These are phyloP conservation scores for Nitzschia sp. DNA, from an alignment of 108 stramenopile species.

Conservation along the genomic window DNA sequence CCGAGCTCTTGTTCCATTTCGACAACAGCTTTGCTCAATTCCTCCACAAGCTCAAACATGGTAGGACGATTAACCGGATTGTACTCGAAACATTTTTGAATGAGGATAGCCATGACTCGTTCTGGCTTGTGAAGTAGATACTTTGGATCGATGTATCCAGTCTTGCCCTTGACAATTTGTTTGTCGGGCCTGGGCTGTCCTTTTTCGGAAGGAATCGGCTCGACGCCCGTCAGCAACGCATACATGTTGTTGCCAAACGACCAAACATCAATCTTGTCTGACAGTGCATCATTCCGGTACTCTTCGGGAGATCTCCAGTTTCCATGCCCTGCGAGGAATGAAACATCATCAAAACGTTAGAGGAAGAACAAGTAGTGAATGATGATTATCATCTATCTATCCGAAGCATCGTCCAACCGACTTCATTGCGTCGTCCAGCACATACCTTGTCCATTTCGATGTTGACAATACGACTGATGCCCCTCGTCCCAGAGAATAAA, in stretches of 20 bases:
- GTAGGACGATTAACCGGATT: conserved; percentile 44
- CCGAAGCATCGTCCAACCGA: background rate
- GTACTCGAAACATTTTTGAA: conserved; percentile 41
- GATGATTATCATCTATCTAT: background rate
- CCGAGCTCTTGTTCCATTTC: background rate
- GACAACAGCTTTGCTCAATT: background rate
- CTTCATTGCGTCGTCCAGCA: conserved; percentile 23
- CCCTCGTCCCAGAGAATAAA: conserved; percentile 55
- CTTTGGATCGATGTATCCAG: conserved; percentile 32
- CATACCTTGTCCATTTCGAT: conserved; percentile 48
- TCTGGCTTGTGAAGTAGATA: conserved; percentile 40
- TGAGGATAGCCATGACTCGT: conserved; percentile 35
- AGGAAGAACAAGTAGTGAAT: background rate
- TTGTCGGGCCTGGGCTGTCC: background rate
- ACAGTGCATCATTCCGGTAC: conserved; percentile 39
- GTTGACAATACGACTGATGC: conserved; percentile 61
- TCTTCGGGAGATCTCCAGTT: conserved; percentile 65
- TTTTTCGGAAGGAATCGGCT: background rate
- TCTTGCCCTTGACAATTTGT: conserved; percentile 19
- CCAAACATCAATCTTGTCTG: conserved; percentile 63
- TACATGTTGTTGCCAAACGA: conserved; percentile 63
- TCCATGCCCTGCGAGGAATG: too few species aligned
- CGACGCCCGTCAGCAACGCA: conserved; percentile 42
- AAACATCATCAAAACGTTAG: background rate
- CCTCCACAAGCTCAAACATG: conserved; percentile 26